Evolutionary conservation across 2,329 filamentous ascomycete species (phyloP), one percentile per base, ranked within the genome.

Genomic region (Penicillium brasilianum): DNA sequence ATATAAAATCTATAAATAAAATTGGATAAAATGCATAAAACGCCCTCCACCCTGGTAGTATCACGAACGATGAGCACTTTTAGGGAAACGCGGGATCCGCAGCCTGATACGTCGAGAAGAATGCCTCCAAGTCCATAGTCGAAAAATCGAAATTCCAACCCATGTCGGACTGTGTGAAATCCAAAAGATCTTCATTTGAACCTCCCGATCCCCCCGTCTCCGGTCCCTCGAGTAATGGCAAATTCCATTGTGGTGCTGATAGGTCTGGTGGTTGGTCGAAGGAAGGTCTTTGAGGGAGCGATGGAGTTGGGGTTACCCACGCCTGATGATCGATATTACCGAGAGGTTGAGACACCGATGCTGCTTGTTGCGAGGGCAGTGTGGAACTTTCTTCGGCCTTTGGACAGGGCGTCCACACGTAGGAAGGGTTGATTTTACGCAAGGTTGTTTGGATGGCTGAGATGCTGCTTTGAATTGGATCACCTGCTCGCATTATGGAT

Each of bases 91-190:
- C 59, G 7, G 59, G 37, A 20, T 68, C 65, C 30, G 67, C 61
- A 7, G 65, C 61, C 7, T 72, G 72, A 59, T 76, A 70, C 16
- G 76, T 61, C 4, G 76, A 78, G 50, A 77, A 73, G 39, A 78
- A 77, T 0, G 74, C 70, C 34, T 77, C 76, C 6, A 78, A 60
- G 53, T 78, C 76, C 75, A 78, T 77, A 0, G 75, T 77, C 2
- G 75, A 77, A 52, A 78, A 77, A 43, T 77, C 74, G 59, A 78
- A 75, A 53, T 77, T 69, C 75, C 75, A 78, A 5, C 73, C 75
- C 70, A 77, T 74, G 52, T 77, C 74, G 1, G 73, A 71, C 61
- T 74, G 69, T 1, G 74, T 76, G 44, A 78, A 72, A 58, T 78
- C 76, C 2, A 73, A 67, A 7, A 77, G 65, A 55, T 76, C 74